Percentiles rank a stretch among this genome's conserved stretches.
phyloP scores from a whole-genome alignment of 768 basidiomycete species.

The Lactarius pseudohatsudake region DNA sequence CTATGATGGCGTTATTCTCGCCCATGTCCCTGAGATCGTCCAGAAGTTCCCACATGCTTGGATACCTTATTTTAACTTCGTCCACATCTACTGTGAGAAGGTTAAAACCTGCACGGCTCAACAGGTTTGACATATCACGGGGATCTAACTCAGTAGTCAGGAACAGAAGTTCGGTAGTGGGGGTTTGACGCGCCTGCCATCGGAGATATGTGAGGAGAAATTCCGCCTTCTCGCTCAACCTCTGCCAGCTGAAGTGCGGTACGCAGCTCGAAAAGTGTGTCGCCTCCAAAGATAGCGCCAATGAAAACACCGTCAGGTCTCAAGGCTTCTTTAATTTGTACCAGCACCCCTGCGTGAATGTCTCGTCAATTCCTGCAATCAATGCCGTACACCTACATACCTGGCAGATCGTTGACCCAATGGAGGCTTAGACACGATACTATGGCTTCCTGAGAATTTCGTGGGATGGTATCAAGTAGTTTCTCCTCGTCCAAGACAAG shows the following conservation, averaged over 20 bases:
- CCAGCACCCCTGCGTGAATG: slow-evolving; percentile 62
- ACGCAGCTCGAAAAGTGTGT: slow-evolving; percentile 91
- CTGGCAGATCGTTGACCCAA: slow-evolving; percentile 97
- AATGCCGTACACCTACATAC: slow-evolving; percentile 40
- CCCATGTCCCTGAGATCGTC: slow-evolving; percentile 97
- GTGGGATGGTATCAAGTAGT: slow-evolving; percentile 61
- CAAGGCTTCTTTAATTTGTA: slow-evolving; percentile 83
- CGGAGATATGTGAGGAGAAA: slow-evolving; percentile 94
- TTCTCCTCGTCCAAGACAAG: slow-evolving; percentile 83
- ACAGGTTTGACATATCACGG: slow-evolving; percentile 87
- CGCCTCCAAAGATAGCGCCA: slow-evolving; percentile 93
- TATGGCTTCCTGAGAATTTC: slow-evolving; percentile 84
- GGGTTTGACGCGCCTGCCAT: slow-evolving; percentile 75
- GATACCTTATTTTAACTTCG: slow-evolving; percentile 87
- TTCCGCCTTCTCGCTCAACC: slow-evolving; percentile 90
- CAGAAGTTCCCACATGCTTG: slow-evolving; percentile 94
- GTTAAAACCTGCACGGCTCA: slow-evolving; percentile 90
- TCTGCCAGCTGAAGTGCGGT: slow-evolving; percentile 94
- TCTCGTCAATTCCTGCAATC: not conserved
- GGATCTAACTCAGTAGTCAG: slow-evolving; percentile 56
- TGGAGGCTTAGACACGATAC: slow-evolving; percentile 91
- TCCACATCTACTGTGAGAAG: slow-evolving; percentile 94
- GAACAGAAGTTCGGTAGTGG: not conserved
- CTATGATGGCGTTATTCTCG: slow-evolving; percentile 88
- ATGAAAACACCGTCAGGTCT: slow-evolving; percentile 93